These are phyloP conservation scores for Fusarium penzigii DNA, from an alignment of 2,329 filamentous ascomycete species.

Conservation along the genomic window DNA sequence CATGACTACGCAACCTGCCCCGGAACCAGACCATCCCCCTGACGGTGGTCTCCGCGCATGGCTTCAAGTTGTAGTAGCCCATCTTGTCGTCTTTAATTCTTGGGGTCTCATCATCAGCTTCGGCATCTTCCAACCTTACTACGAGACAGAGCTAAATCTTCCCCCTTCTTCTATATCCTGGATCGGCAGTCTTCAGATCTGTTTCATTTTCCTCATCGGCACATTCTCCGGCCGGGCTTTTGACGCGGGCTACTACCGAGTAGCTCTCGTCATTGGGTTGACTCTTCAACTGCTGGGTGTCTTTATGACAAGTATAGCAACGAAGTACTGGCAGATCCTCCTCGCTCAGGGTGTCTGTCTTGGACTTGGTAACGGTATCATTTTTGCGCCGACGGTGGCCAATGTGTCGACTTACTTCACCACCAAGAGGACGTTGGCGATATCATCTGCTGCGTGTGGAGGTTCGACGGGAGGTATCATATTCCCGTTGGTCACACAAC, in stretches of 20 bases:
- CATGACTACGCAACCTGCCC: background rate
- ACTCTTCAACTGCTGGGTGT: constrained; percentile 47
- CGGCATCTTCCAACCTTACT: constrained; percentile 42
- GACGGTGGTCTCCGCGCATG: constrained; percentile 41
- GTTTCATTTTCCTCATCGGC: constrained; percentile 42
- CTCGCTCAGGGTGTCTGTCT: constrained; percentile 57
- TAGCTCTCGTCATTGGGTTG: constrained; percentile 35
- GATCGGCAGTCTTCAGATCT: constrained; percentile 51
- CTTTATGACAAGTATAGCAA: constrained; percentile 46
- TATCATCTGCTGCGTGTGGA: constrained; percentile 61
- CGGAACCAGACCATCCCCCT: constrained; percentile 25
- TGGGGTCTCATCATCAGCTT: constrained; percentile 44
- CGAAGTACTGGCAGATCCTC: constrained; percentile 48
- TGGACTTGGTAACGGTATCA: constrained; percentile 55
- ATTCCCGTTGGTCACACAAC: constrained; percentile 59
- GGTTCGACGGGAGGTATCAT: constrained; percentile 63
- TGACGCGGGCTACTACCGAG: constrained; percentile 43
- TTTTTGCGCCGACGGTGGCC: constrained; percentile 56
- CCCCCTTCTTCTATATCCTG: constrained; percentile 45
- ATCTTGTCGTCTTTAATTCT: constrained; percentile 40
- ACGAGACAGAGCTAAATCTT: constrained; percentile 33
- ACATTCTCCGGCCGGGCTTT: constrained; percentile 43
- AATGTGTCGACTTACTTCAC: constrained; percentile 62
- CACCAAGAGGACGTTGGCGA: constrained; percentile 58
- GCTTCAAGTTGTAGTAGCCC: constrained; percentile 40